Base-by-base conservation (phyloP, 352 stramenopile genomes). In the Saprolegnia diclina region DNA sequence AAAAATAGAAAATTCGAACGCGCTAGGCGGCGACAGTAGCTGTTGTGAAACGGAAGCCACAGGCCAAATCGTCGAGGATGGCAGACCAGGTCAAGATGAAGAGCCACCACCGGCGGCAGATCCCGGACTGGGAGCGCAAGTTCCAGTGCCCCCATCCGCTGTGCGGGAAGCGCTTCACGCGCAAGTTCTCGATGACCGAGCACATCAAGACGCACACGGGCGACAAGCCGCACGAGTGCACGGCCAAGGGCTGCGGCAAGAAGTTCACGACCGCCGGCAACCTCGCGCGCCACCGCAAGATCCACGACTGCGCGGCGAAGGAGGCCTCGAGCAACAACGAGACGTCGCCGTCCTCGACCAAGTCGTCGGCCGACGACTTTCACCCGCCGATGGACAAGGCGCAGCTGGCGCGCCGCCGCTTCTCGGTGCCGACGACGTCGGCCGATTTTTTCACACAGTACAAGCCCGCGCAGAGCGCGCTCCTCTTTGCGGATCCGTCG, bases 161-260 rank as follows among this genome's bases (percentile, higher is more conserved):
- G 7, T 72, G 65, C 52, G 65, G 65, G 19, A 72, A 72, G 44
- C 65, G 65, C 14, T 72, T 72, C 57, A 67, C 55, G 35, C 67
- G 66, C 26, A 70, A 80, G 65, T 82, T 77, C n/a, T 89, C 82
- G 38, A 72, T 88, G 63, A 84, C 78, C 56, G 81, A 89, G 56
- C 83, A 92, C 67, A 78, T 88, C 61, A 90, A 90, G 76, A 92
- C 82, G 48, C 83, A 91, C 76, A 90, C 82, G 57, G 83, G 83
- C 18, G 82, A 90, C 72, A 80, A 89, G 66, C 82, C 84, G 4
- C 80, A 90, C 63, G 54, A 76, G 29, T 90, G 83, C 52, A 78
- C 81, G 21, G 71, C 81, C n/a, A 54, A 57, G 16, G 73, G 67
- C 32, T 92, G 85, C 65, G 73, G 73, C 65, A 89, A 89, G 76